phyloP scores from a whole-genome alignment of 371 early-diverging fungal genomes.

The Mucor racemosus region DNA sequence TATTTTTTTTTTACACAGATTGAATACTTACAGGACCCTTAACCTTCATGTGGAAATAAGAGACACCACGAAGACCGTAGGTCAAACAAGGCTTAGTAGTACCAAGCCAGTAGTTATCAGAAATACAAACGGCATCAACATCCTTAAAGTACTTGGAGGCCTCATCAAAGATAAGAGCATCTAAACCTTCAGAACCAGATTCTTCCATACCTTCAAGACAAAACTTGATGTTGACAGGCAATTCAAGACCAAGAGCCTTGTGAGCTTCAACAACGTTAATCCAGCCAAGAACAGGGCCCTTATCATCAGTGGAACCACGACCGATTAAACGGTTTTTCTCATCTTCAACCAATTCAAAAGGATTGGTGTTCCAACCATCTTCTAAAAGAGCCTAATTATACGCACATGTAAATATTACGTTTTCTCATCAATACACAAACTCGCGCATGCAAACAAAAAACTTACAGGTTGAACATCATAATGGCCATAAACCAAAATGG shows the following conservation, averaged over 20 bases:
- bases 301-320: constrained; percentile 95
- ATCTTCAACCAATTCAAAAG: constrained; percentile 87
- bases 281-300: constrained; percentile 95
- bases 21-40: constrained; percentile 73
- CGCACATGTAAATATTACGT: neutral
- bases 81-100: constrained; percentile 96
- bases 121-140: constrained; percentile 94
- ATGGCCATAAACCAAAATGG: constrained; percentile 93
- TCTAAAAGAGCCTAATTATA: constrained; percentile 72
- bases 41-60: constrained; percentile 81
- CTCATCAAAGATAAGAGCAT: constrained; percentile 83
- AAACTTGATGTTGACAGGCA: constrained; percentile 94
- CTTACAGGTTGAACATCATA: constrained; percentile 93
- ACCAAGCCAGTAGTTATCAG: constrained; percentile 97
- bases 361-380: constrained; percentile 97
- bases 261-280: constrained; percentile 93
- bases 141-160: constrained; percentile 86
- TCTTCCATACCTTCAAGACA: constrained; percentile 97
- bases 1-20: constrained; percentile 4
- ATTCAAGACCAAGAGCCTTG: constrained; percentile 84
- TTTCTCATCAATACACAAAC: neutral
- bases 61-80: constrained; percentile 96
- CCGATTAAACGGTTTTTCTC: constrained; percentile 86
- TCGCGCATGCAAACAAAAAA: neutral
- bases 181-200: constrained; percentile 91